A percentile compares a stretch with the other conserved stretches of the same genome.
phyloP scores from a whole-genome alignment of 2,329 filamentous ascomycete genomes.

The Penicillium occitanis region DNA sequence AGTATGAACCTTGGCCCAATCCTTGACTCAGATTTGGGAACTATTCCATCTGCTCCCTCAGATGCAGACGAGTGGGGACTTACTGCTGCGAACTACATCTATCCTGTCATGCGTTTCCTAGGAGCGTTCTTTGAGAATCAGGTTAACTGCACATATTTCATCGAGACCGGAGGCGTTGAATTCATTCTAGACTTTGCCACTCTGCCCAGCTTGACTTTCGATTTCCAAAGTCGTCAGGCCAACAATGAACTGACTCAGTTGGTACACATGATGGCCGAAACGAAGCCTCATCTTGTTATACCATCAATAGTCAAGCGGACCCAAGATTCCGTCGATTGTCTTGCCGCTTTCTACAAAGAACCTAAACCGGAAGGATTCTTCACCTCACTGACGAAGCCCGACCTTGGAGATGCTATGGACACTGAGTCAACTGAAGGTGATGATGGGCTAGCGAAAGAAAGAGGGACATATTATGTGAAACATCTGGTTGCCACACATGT shows the following conservation, averaged over 20 bases:
- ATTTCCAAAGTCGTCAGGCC: conserved; percentile 66
- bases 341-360: conserved; percentile 65
- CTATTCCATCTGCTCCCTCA: conserved; percentile 24
- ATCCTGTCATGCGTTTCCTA: conserved; percentile 74
- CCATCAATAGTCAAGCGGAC: conserved; percentile 77
- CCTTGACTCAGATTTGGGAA: conserved; percentile 27
- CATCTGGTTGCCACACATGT: conserved; percentile 74
- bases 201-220: conserved; percentile 74
- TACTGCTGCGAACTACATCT: conserved; percentile 68
- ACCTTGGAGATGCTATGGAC: conserved; percentile 22
- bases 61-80: conserved; percentile 53
- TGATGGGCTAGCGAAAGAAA: conserved; percentile 25
- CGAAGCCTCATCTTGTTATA: conserved; percentile 75
- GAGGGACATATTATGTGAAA: conserved; percentile 76
- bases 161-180: conserved; percentile 77
- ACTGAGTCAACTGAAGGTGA: conserved; percentile 40
- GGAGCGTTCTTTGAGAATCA: conserved; percentile 73
- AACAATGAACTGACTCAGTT: conserved; percentile 71
- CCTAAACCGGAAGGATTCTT: conserved; percentile 64
- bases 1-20: conserved; percentile 36
- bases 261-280: conserved; percentile 74
- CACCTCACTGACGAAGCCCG: conserved; percentile 56
- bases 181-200: conserved; percentile 79
- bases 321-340: conserved; percentile 65
- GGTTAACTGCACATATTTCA: conserved; percentile 69